Evolutionary conservation across 495 filamentous ascomycete species (phyloP).

Genomic region (Hypoxylon lienhwacheense): DNA sequence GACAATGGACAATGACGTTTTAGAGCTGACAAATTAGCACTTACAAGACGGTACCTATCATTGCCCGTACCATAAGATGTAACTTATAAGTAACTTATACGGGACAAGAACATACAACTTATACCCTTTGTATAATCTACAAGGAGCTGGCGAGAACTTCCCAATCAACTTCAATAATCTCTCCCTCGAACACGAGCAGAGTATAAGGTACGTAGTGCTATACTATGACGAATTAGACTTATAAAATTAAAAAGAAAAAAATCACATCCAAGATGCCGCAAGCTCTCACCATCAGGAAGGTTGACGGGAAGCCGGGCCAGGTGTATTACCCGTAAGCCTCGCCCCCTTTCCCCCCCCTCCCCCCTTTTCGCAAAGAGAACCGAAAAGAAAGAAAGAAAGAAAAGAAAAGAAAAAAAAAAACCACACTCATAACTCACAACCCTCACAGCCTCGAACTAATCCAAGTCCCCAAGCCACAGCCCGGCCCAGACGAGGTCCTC

Average conservation of each 20-base stretch:
- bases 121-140: too few relatives aligned
- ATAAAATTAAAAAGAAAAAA: too few relatives aligned
- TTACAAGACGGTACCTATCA: too few relatives aligned
- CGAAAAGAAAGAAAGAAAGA: too few relatives aligned
- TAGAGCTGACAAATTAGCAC: constrained; percentile 23
- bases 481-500: constrained; percentile 65
- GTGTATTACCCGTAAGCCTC: constrained; percentile 73
- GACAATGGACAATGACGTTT: constrained; percentile 1
- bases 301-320: constrained; percentile 77
- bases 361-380: constrained; percentile 1
- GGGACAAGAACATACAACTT: too few relatives aligned
- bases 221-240: too few relatives aligned
- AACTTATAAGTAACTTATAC: too few relatives aligned
- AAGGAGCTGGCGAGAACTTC: too few relatives aligned
- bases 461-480: constrained; percentile 59
- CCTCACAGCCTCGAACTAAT: constrained; percentile 60
- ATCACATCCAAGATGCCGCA: constrained; percentile 45
- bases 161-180: too few relatives aligned
- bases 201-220: too few relatives aligned
- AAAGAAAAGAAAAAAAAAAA: too few relatives aligned
- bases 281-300: constrained; percentile 53
- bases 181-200: too few relatives aligned
- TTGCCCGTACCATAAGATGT: not conserved
- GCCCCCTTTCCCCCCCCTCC: constrained; percentile 8
- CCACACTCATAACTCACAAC: constrained; percentile 13